phyloP scores from a whole-genome alignment of 441 rosid species.

The Kokia cookei region DNA sequence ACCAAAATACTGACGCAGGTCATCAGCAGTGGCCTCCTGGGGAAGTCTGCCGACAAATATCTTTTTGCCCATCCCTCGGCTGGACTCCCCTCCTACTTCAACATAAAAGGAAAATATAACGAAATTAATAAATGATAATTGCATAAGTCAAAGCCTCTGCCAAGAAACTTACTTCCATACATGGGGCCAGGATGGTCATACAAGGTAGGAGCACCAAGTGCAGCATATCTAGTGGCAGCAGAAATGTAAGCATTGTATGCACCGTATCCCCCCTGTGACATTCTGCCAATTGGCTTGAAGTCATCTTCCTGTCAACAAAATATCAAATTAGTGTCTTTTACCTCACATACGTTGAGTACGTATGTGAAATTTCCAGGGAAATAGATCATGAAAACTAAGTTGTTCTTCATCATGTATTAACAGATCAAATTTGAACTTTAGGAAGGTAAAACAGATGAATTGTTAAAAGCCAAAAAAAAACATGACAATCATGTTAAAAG shows the following conservation, averaged over 20 bases:
- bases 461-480: neutral
- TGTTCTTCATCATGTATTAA: neutral
- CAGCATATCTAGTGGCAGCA: constrained; percentile 94
- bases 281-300: constrained; percentile 59
- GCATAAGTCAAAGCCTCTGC: neutral
- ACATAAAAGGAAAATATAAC: neutral
- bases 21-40: constrained; percentile 87
- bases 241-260: constrained; percentile 95
- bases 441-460: neutral
- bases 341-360: neutral
- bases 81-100: constrained; percentile 55
- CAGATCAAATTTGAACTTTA: neutral
- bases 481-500: neutral
- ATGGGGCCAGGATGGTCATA: constrained; percentile 73
- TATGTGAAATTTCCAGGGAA: neutral
- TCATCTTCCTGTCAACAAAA: constrained; percentile 67
- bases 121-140: neutral
- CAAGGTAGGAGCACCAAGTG: constrained; percentile 84
- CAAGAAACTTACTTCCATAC: constrained; percentile 68
- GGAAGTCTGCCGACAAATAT: constrained; percentile 96
- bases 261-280: constrained; percentile 70
- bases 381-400: neutral
- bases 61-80: constrained; percentile 77
- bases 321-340: neutral
- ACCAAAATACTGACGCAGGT: constrained; percentile 79